Evolutionary conservation across 768 basidiomycete species (phyloP), one percentile per base, ranked within the genome.

Genomic region (Amyloporia xantha): DNA sequence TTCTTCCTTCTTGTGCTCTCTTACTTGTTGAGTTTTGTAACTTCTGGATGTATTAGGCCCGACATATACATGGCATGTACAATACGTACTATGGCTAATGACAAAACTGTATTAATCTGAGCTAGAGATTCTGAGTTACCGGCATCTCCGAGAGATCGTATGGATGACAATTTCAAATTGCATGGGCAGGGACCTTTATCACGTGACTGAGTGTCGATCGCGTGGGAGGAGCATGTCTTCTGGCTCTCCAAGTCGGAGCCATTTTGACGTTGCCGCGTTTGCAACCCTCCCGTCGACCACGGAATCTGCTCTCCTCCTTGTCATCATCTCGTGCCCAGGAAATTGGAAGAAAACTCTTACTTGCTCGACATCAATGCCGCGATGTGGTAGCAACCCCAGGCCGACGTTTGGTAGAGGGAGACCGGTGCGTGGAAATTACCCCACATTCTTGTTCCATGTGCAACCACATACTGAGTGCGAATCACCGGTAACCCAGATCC

Each of bases 351-450:
- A 35, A n/a, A 35, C 33, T 10, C 9, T 10, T 35, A 9, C 33
- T 35, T n/a, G 30, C 15, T 7, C 30, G 30, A 33, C 30, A 7
- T 33, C 30, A 52, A 81, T 83, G 81, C 64, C 76, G 47, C 66
- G 77, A 57, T 84, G 82, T 64, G 78, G 80, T 49, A 68, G 74
- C 44, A 76, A 79, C 10, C 68, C 67, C 33, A 71, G 71, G 51
- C 51, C 76, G 47, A 70, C 76, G n/a, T 84, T 84, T 64, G 78
- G 79, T 30, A 72, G 78, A 33, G 66, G 62, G 43, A 73, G 74
- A 69, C 74, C 77, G 56, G 79, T 81, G 62, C 40, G 74, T 48
- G n/a, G 38, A 15, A 20, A 13, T 35, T 26, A 36, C 17, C 17
- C n/a, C 35, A 19, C 39, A 30, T 17, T 41, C 33, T 49, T 51